Conservation (phyloP, 352 stramenopile genomes). For the Elongisporangium senticosum region DNA sequence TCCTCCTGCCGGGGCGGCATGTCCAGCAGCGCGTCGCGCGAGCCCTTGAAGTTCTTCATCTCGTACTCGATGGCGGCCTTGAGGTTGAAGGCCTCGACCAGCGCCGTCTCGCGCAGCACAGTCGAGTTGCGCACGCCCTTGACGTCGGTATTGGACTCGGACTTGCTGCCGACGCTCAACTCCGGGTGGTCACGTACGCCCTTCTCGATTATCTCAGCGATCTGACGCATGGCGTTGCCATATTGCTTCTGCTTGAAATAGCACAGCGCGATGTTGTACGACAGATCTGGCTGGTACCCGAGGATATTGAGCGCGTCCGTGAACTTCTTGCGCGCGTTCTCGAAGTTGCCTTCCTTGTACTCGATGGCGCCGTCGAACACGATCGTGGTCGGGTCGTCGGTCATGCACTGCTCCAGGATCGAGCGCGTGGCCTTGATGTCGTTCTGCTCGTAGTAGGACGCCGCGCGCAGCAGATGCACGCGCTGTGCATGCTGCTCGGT, state of each 20-base stretch:
- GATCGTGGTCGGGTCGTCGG: constrained; percentile 90
- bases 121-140: constrained; percentile 91
- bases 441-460: constrained; percentile 96
- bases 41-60: constrained; percentile 89
- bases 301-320: constrained; percentile 90
- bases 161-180: constrained; percentile 91
- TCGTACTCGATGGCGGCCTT: constrained; percentile 95
- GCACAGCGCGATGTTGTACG: constrained; percentile 95
- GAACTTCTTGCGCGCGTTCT: constrained; percentile 89
- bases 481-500: constrained; percentile 85
- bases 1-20: constrained; percentile 91
- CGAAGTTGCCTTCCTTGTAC: constrained; percentile 87
- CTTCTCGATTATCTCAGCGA: constrained; percentile 93
- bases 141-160: constrained; percentile 78
- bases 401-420: constrained; percentile 89
- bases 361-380: constrained; percentile 81
- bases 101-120: constrained; percentile 88
- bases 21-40: constrained; percentile 84
- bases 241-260: constrained; percentile 92
- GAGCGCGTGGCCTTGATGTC: constrained; percentile 88
- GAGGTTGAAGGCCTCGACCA: constrained; percentile 95
- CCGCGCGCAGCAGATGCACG: constrained; percentile 79
- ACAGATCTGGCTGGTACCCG: constrained; percentile 90
- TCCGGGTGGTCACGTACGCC: constrained; percentile 90
- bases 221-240: constrained; percentile 86